Evolutionary conservation across 352 stramenopile genomes (phyloP).

Genomic region (Phytophthora sp.): DNA sequence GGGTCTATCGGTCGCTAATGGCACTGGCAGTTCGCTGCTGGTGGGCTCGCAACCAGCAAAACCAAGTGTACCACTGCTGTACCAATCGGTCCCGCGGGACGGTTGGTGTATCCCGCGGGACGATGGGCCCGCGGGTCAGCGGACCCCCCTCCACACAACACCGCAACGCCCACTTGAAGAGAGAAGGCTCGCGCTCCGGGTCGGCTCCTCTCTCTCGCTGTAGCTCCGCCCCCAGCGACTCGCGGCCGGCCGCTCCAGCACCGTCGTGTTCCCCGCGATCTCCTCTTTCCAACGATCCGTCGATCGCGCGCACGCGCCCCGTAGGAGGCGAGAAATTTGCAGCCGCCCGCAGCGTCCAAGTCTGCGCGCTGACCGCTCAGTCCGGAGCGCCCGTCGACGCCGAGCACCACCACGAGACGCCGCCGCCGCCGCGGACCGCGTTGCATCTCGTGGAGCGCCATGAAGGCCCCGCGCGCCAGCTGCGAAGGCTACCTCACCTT

Average conservation of each 20-base stretch:
- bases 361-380: slow-evolving; percentile 7
- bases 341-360: neutral
- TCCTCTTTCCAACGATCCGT: slow-evolving; percentile 14
- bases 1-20: slow-evolving; percentile 20
- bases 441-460: slow-evolving; percentile 53
- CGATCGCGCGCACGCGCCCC: neutral
- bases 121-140: neutral
- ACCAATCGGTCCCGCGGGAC: slow-evolving; percentile 12
- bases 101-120: slow-evolving; percentile 11
- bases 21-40: slow-evolving; percentile 10
- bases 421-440: slow-evolving; percentile 20
- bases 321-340: slow-evolving; percentile 12
- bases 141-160: slow-evolving; percentile 26
- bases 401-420: slow-evolving; percentile 28
- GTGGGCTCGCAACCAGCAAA: slow-evolving; percentile 41
- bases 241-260: neutral
- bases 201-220: slow-evolving; percentile 17
- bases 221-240: neutral
- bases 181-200: slow-evolving; percentile 28
- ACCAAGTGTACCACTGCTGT: slow-evolving; percentile 27
- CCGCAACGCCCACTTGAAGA: slow-evolving; percentile 33
- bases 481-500: slow-evolving; percentile 90
- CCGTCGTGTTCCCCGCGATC: slow-evolving; percentile 2
- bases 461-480: slow-evolving; percentile 83
- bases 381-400: slow-evolving; percentile 8